phyloP scores from a whole-genome alignment of 164 flowering plant genomes.

The Litsea cubeba region DNA sequence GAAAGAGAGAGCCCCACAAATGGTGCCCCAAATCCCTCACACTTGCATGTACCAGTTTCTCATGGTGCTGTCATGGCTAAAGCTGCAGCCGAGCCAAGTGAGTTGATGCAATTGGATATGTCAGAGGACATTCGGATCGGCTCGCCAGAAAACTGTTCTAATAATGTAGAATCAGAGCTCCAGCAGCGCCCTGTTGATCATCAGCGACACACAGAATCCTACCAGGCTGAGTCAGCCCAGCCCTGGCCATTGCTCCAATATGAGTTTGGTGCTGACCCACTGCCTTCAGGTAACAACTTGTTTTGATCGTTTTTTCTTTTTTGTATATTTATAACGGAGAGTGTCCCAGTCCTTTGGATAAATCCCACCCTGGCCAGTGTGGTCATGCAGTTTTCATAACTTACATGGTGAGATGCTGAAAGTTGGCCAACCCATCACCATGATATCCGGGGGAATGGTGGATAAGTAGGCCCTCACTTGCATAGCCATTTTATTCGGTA shows the following conservation, averaged over 20 bases:
- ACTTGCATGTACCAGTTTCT: neutral
- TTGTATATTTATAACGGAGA: too few species aligned
- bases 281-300: conserved; percentile 33
- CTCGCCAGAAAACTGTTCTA: conserved; percentile 79
- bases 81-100: conserved; percentile 41
- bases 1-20: conserved; percentile 16
- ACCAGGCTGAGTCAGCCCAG: conserved; percentile 33
- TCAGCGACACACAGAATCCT: conserved; percentile 28
- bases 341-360: too few species aligned
- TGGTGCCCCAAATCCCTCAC: conserved; percentile 6
- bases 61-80: conserved; percentile 8
- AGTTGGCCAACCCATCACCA: too few species aligned
- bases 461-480: too few species aligned
- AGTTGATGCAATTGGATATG: conserved; percentile 78
- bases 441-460: too few species aligned
- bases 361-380: too few species aligned
- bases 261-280: conserved; percentile 25
- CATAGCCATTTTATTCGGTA: too few species aligned
- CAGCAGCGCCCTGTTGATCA: conserved; percentile 25
- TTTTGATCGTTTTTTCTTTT: too few species aligned
- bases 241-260: conserved; percentile 39
- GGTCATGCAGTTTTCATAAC: too few species aligned
- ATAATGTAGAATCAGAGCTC: conserved; percentile 55
- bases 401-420: too few species aligned
- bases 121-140: conserved; percentile 75